These are phyloP conservation scores for Hanseniaspora hatyaiensis DNA, from an alignment of 805 yeast species.

Conservation along the genomic window DNA sequence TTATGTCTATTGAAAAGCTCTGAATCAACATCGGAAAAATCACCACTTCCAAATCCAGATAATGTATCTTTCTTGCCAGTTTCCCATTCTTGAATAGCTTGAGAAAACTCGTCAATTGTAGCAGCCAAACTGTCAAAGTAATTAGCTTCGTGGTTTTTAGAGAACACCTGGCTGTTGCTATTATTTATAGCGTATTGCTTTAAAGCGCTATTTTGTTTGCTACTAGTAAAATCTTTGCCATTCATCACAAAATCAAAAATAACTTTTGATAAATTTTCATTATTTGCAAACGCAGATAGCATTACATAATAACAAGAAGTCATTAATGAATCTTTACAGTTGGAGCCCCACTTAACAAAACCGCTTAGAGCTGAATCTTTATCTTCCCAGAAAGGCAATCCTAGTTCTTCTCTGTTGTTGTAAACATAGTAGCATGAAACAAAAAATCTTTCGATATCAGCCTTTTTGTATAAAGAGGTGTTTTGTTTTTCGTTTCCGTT, in stretches of 20 bases:
- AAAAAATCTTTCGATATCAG: slow-evolving; percentile 82
- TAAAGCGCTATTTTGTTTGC: too few species aligned
- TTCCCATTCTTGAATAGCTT: slow-evolving; percentile 32
- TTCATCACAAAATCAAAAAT: slow-evolving; percentile 37
- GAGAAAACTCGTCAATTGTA: slow-evolving; percentile 43
- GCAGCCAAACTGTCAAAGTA: slow-evolving; percentile 26
- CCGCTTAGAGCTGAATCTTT: slow-evolving; percentile 58
- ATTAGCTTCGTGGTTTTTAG: too few species aligned
- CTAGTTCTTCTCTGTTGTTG: slow-evolving; percentile 45
- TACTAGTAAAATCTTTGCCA: background rate
- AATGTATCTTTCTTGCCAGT: slow-evolving; percentile 13
- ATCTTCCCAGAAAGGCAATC: slow-evolving; percentile 58
- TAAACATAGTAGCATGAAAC: slow-evolving; percentile 61
- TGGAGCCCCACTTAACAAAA: slow-evolving; percentile 79
- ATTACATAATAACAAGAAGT: slow-evolving; percentile 71
- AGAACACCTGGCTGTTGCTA: too few species aligned
- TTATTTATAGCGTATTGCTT: too few species aligned
- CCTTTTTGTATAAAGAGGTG: slow-evolving; percentile 51
- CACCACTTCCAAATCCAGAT: slow-evolving; percentile 18
- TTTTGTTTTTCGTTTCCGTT: slow-evolving; percentile 27
- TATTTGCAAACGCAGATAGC: slow-evolving; percentile 54
- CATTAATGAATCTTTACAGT: slow-evolving; percentile 67
- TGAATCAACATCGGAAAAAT: background rate
- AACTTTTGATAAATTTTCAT: slow-evolving; percentile 19
- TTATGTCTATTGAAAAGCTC: slow-evolving; percentile 12